phyloP scores from a whole-genome alignment of 192 early-diverging fungal species.

The Jimgerdemannia flammicorona region DNA sequence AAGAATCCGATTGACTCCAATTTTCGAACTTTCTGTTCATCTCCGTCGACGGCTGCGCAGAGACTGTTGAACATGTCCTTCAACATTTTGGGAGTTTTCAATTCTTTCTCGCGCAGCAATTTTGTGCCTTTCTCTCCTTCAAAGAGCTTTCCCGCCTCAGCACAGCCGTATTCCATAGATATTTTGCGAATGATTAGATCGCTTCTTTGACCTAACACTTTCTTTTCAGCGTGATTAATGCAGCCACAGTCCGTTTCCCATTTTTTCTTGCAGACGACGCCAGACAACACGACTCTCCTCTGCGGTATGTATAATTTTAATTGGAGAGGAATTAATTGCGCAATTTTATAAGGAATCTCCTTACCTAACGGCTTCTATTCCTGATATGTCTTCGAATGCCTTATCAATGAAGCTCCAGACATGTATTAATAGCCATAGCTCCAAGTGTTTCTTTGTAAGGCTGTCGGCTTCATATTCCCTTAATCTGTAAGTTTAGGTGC shows the following conservation, averaged over 20 bases:
- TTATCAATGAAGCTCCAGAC: conserved; percentile 18
- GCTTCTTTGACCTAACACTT: conserved; percentile 13
- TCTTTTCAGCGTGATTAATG: conserved; percentile 7
- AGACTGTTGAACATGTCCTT: conserved; percentile 18
- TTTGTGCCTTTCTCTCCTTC: conserved; percentile 17
- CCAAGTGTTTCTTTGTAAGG: conserved; percentile 5
- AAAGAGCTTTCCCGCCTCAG: conserved; percentile 13
- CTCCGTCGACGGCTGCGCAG: conserved; percentile 4
- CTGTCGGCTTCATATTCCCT: conserved; percentile 14
- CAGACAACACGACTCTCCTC: conserved; percentile 10
- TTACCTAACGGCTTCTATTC: conserved; percentile 13
- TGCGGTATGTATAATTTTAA: not conserved
- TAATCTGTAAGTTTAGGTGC: conserved; percentile 13
- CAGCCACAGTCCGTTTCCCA: conserved; percentile 6
- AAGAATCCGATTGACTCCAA: conserved; percentile 20
- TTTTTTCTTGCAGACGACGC: conserved; percentile 12
- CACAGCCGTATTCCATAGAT: conserved; percentile 14
- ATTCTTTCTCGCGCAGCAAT: conserved; percentile 13
- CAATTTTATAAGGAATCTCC: conserved; percentile 6
- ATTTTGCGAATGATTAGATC: conserved; percentile 21
- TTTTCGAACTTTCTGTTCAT: conserved; percentile 17
- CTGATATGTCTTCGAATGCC: conserved; percentile 9
- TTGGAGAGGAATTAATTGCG: conserved; percentile 1
- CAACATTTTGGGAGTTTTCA: conserved; percentile 16
- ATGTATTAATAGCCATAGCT: conserved; percentile 11